Evolutionary conservation across 495 filamentous ascomycete genomes (phyloP).

Genomic region (Xylaria bambusicola): DNA sequence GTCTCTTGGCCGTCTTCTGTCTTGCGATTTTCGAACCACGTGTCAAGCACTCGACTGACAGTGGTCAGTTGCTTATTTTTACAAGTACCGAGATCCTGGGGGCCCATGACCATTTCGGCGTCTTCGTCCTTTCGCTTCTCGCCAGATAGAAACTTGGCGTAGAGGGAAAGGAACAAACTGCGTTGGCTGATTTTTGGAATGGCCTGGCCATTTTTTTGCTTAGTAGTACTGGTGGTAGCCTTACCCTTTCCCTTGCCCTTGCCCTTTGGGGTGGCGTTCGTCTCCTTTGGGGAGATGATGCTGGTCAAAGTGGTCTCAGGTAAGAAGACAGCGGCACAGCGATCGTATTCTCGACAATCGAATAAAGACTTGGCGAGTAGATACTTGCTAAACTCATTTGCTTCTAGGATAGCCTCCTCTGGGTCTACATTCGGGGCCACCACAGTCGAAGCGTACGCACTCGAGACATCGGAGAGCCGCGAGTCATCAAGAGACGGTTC

Average conservation of each 20-base stretch:
- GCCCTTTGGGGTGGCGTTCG: constrained; percentile 42
- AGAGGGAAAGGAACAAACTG: constrained; percentile 88
- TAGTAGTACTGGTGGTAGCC: constrained; percentile 35
- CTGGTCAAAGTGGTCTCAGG: constrained; percentile 69
- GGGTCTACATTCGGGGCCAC: constrained; percentile 55
- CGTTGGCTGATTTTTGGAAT: constrained; percentile 71
- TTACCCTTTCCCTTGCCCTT: constrained; percentile 60
- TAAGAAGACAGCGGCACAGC: constrained; percentile 88
- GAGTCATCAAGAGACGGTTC: constrained; percentile 41
- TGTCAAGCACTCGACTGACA: constrained; percentile 72
- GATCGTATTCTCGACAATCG: constrained; percentile 93
- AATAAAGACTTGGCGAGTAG: constrained; percentile 94
- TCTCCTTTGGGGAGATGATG: constrained; percentile 52
- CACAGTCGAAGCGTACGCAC: constrained; percentile 44
- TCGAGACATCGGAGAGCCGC: constrained; percentile 34
- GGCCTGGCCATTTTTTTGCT: constrained; percentile 23
- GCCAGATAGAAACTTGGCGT: constrained; percentile 88
- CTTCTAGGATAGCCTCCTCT: constrained; percentile 74
- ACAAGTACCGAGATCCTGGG: constrained; percentile 79
- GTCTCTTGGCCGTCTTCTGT: constrained; percentile 55
- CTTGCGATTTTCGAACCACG: constrained; percentile 68
- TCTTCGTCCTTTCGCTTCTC: constrained; percentile 97
- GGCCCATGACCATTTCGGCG: constrained; percentile 95
- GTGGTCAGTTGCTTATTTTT: constrained; percentile 79
- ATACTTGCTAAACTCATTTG: constrained; percentile 76